phyloP scores from a whole-genome alignment of 139 green algal genomes.

The Micromonas commoda region DNA sequence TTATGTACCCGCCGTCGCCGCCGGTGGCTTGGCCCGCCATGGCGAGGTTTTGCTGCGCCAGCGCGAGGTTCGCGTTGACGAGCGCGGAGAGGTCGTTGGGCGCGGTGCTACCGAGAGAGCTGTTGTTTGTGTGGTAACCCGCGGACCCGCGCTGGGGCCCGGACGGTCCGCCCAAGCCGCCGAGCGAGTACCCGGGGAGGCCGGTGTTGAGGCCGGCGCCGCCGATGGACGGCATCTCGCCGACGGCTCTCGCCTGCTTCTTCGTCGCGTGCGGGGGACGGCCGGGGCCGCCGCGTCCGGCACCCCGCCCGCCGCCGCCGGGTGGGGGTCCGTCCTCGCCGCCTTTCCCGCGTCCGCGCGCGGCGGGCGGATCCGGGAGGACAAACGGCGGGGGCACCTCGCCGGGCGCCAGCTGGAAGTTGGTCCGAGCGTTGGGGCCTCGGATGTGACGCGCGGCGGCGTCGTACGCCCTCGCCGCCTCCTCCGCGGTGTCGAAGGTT shows the following conservation, averaged over 20 bases:
- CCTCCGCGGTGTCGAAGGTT: constrained; percentile 92
- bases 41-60: constrained; percentile 15
- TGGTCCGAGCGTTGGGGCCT: constrained; percentile 73
- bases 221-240: neutral
- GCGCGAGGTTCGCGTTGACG: constrained; percentile 18
- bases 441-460: constrained; percentile 79
- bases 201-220: neutral
- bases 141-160: too few species aligned
- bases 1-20: constrained; percentile 2
- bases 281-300: neutral
- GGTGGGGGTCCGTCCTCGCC: neutral
- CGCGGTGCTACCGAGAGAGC: too few species aligned
- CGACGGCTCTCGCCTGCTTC: neutral
- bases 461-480: constrained; percentile 89
- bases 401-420: constrained; percentile 59
- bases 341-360: neutral
- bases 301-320: neutral
- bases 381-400: constrained; percentile 21
- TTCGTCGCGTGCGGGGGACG: neutral
- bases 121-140: too few species aligned
- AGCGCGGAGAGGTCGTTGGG: constrained; percentile 13
- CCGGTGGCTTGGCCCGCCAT: neutral
- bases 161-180: too few species aligned
- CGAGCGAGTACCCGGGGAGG: neutral
- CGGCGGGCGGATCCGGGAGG: constrained; percentile 5